Evolutionary conservation across 2,329 filamentous ascomycete species (phyloP), one percentile per base, ranked within the genome.

Genomic region (Pseudogymnoascus sp.): DNA sequence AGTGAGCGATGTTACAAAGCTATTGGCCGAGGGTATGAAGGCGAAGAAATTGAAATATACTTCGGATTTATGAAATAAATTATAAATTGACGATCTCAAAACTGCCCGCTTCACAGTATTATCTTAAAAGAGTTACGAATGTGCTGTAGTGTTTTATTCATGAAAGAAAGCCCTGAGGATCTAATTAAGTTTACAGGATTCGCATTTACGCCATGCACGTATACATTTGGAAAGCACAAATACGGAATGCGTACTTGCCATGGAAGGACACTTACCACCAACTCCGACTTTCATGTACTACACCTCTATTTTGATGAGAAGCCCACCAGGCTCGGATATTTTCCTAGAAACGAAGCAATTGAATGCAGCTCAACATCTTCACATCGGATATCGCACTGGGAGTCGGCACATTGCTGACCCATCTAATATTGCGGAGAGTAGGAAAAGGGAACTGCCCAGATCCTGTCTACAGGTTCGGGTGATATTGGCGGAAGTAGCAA

Each of bases 1-100:
- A 1, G 74, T 80, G 4, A 78, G 84, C 62, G 83, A 86, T 69
- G 78, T 85, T 59, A 83, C 82, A 64, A 73, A 72, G 26, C 69
- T 71, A 10, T 70, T 79, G 69, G 72, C 70, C 1, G 78, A 81
- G 62, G 80, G 81, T 0, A 68, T 81, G n/a, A 72, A 75, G 62
- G 73, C 69, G 68, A 77, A 78, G 66, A 78, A 72, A 68, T 75
- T 75, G 65, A 76, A 60, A 15, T 38, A 31, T 29, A 59, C 9
- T 31, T 59, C n/a, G 4, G 19, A 56, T 5, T 59, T 59, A 3
- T 29, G 21, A 10, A 59, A 37, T 60, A 33, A 60, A 60, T 37
- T 5, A 37, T n/a, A 59, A 31, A 26, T 35, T 17, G 35, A 59
- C 1, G 9, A 38, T 5, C 15, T 38, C 4, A 38, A n/a, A 38